These are phyloP conservation scores for Rhizoclosmatium sp. DNA, from an alignment of 192 early-diverging fungal genomes.

Conservation along the genomic window DNA sequence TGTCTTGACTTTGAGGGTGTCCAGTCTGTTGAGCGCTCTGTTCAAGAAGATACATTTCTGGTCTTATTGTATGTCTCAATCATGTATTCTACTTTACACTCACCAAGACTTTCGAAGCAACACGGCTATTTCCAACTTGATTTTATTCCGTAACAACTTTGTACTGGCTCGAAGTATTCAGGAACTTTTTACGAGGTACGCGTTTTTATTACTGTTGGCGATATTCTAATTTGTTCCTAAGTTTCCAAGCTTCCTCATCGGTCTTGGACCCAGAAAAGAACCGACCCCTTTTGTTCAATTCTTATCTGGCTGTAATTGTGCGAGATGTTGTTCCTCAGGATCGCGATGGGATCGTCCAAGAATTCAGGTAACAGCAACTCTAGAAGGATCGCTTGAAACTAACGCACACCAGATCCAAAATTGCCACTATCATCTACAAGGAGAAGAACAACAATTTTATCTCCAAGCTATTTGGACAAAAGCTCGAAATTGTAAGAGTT, in stretches of 20 bases:
- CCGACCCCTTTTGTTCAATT: background rate
- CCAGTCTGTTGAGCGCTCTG: conserved; percentile 23
- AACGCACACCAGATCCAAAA: background rate
- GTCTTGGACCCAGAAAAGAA: conserved; percentile 1
- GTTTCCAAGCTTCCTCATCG: background rate
- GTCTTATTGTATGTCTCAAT: background rate
- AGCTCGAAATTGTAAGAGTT: background rate
- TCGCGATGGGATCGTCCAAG: background rate
- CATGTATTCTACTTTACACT: background rate
- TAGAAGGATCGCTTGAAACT: background rate
- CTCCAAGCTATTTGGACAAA: background rate
- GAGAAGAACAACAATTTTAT: conserved; percentile 22
- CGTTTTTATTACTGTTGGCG: background rate
- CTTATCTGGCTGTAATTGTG: conserved; percentile 1
- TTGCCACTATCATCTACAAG: background rate
- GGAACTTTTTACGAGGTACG: background rate
- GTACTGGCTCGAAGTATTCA: background rate
- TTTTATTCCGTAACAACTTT: background rate
- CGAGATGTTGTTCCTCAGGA: background rate
- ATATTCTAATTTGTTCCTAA: background rate
- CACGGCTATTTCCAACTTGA: conserved; percentile 3
- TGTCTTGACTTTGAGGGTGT: conserved; percentile 31
- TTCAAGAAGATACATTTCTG: conserved; percentile 35
- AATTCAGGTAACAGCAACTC: background rate
- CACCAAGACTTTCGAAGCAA: background rate